Evolutionary conservation across 2,329 filamentous ascomycete genomes (phyloP).

Genomic region (Colletotrichum navitas): DNA sequence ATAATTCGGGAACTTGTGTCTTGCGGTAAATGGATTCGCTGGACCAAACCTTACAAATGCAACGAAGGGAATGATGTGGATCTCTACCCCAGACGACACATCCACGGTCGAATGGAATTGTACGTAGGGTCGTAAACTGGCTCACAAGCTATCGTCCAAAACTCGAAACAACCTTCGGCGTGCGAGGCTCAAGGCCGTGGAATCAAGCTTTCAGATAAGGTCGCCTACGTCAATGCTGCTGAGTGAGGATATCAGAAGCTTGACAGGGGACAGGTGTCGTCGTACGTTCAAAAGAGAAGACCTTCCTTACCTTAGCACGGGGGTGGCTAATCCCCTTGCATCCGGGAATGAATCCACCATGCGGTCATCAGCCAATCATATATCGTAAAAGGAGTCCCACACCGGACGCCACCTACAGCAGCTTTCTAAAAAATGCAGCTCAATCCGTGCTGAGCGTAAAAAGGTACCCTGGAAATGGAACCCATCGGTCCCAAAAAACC

Average conservation of each 20-base stretch:
- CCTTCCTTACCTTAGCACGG: neutral
- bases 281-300: neutral
- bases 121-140: neutral
- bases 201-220: neutral
- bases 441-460: neutral
- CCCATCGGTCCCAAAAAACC: slow-evolving; percentile 13
- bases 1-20: neutral
- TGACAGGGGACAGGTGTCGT: slow-evolving; percentile 36
- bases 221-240: slow-evolving; percentile 2
- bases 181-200: neutral
- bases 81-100: neutral
- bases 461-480: slow-evolving; percentile 23
- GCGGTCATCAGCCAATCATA: neutral
- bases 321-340: slow-evolving; percentile 10
- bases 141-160: neutral
- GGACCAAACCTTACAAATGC: neutral
- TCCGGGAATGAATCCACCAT: neutral
- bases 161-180: neutral
- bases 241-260: slow-evolving; percentile 11
- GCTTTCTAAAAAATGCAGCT: slow-evolving; percentile 27
- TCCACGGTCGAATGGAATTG: neutral
- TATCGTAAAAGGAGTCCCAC: too few relatives aligned
- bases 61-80: neutral
- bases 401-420: slow-evolving; percentile 5
- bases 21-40: neutral